Evolutionary conservation across 2,329 filamentous ascomycete species (phyloP), one percentile per base, ranked within the genome.

Genomic region (Chalaropsis ovoidea): DNA sequence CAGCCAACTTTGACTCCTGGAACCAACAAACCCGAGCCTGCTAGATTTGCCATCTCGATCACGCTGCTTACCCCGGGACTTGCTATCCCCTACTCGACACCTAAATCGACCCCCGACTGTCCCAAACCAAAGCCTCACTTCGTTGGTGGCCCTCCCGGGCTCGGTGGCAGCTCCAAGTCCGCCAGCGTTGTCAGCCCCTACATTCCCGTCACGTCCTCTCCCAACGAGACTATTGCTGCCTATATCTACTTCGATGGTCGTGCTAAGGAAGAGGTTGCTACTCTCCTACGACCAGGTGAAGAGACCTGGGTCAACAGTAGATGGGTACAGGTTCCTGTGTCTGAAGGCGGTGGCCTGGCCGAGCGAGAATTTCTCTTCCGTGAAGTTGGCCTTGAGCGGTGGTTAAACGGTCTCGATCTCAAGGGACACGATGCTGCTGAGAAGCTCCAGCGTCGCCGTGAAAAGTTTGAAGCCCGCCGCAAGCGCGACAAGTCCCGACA

Each of bases 171-270:
- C 49, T 76, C 77, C 41, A 80, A 78, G 70, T 77, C 76, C 69
- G 74, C 76, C 66, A 80, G 82, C 69, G 76, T 80, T n/a, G 81
- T 96, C 68, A 85, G 83, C 65, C 90, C 93, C 0, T 99, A 99
- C 76, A 88, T 93, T 69, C 90, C 94, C 64, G 85, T 96, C 77
- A 97, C 94, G 22, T 87, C 89, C 68, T 95, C 90, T 41, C 87
- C 90, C 66, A 96, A 96, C 75, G 94, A 99, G 78, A 99, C 94
- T 15, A 93, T 99, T 71, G 94, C 94, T 41, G 94, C 93, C 45
- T 99, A 99, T 75, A 97, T 99, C 71, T 99, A 99, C 78, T 99
- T 99, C 73, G 94, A 99, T 75, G 94, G 94, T 19, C 82, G 94
- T 69, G 83, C 84, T 68, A 99, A 99, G 75, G 94, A 99, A 74